Base-by-base conservation (phyloP, 345 rosid species). In the Sisymbrium irio region DNA sequence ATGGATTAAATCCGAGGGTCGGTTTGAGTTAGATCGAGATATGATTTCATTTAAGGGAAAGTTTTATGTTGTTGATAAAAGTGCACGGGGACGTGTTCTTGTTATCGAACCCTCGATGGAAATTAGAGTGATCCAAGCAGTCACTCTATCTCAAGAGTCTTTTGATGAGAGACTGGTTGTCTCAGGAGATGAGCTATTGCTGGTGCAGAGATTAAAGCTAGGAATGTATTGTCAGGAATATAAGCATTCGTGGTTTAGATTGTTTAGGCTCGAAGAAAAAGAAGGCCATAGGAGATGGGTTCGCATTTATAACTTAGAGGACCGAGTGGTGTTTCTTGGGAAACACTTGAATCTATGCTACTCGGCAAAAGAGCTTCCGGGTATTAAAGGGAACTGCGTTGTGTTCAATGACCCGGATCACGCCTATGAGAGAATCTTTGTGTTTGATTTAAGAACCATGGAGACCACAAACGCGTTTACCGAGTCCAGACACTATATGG, bases 181-280 rank as follows among this genome's bases (percentile, higher is more conserved):
- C 8, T 65, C 69, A 33, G 57, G 44, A 32, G 57, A 65, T 4
- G 69, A 65, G 30, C 32, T 65, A 18, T 47, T 65, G 14, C 57
- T 65, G 44, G 69, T 65, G 32, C 69, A 65, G 19, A 5, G 57
- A 47, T 2, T 47, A 1, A 65, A 44, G 2, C 32, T n/a, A 33
- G 57, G 69, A 45, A 3, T 0, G 2, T 2, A 13, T 33, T 3
- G 32, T 33, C 10, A 47, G 3, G 56, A 45, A 11, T 11, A 64
- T 32, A 12, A 6, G 41, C 30, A 65, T 32, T 7, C 69, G 0
- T 65, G 69, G 57, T 65, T 47, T 10, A 46, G 8, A 65, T 30
- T 46, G 55, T 46, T 46, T 46, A 64, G 55, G 40, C 68, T 63
- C n/a, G 17, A 30, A 46, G 69, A 45, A n/a, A n/a, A n/a, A 27